Evolutionary conservation across 805 yeast genomes (phyloP), one percentile per base, ranked within the genome.

Genomic region (Myxozyma neglecta): DNA sequence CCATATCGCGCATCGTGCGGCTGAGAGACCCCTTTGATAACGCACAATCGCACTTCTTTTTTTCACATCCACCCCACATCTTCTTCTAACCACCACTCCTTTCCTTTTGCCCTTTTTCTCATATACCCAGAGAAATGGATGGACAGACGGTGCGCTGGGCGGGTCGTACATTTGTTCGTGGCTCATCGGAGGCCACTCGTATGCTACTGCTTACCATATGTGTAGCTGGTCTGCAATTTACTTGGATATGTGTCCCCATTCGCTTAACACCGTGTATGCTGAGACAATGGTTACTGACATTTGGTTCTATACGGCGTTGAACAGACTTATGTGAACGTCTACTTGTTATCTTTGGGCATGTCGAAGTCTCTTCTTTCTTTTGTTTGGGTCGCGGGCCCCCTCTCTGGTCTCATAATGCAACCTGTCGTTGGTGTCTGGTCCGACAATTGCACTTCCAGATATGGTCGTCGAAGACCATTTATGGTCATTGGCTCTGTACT

Each of bases 371-470:
- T 78, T 0, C 71, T 85, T 60, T 84, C 87, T 3, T 73, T 85
- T 50, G 80, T 85, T 6, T 85, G 89, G 89, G 78, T 85, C 24
- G 87, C 88, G 0, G 88, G 89, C 2, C 89, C 89, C 0, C 68
- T 84, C 16, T 81, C 86, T n/a, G 89, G 89, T 0, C 77, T 85
- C 0, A 67, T 85, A 32, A 87, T 87, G 4, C 89, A 85, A 71
- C 89, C 89, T 0, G 75, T 85, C 8, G 82, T 85, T 43, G 89
- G 89, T 1, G 77, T 82, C 2, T 69, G 83, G 58, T 82, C 86
- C 58, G 89, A 85, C 69, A 78, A 79, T 60, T 80, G 81, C 44
- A 74, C 78, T 56, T 69, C 74, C 50, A 70, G 69, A 39, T 72
- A 73, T 59, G 89, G 89, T 3, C 76, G 87, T 63, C 71, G 89